A percentile compares a stretch with the other conserved stretches of the same genome.
Conservation (phyloP, 345 rosid species). For the Hibiscus trionum region DNA sequence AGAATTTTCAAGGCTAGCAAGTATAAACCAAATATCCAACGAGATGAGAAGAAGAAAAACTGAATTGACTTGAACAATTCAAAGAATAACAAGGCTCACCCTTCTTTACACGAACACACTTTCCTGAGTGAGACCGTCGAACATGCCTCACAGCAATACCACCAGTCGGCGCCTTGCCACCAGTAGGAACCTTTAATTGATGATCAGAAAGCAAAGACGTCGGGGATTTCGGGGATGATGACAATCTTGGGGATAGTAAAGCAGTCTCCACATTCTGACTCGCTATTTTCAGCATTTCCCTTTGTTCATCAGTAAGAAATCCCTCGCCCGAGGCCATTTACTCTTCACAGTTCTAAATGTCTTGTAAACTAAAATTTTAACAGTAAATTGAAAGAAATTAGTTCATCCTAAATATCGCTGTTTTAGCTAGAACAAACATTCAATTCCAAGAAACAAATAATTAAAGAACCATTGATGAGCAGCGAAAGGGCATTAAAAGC, state of each 20-base stretch:
- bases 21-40: not conserved
- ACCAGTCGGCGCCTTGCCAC: slow-evolving; percentile 52
- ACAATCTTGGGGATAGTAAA: slow-evolving; percentile 71
- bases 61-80: not conserved
- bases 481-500: not conserved
- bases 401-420: not conserved
- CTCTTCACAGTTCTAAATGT: not conserved
- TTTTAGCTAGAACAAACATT: not conserved
- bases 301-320: slow-evolving; percentile 71
- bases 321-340: slow-evolving; percentile 80
- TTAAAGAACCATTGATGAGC: not conserved
- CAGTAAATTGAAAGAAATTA: not conserved
- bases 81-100: slow-evolving; percentile 31
- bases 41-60: not conserved
- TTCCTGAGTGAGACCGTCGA: slow-evolving; percentile 82
- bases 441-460: not conserved
- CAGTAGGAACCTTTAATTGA: slow-evolving; percentile 53
- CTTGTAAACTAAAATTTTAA: not conserved
- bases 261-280: slow-evolving; percentile 42
- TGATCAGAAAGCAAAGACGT: slow-evolving; percentile 54
- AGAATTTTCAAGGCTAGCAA: not conserved
- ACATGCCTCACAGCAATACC: slow-evolving; percentile 74
- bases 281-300: slow-evolving; percentile 73
- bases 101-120: slow-evolving; percentile 69
- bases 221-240: slow-evolving; percentile 82